These are phyloP conservation scores for Echites panduratus DNA, from an alignment of 257 asterid genomes.

Conservation along the genomic window DNA sequence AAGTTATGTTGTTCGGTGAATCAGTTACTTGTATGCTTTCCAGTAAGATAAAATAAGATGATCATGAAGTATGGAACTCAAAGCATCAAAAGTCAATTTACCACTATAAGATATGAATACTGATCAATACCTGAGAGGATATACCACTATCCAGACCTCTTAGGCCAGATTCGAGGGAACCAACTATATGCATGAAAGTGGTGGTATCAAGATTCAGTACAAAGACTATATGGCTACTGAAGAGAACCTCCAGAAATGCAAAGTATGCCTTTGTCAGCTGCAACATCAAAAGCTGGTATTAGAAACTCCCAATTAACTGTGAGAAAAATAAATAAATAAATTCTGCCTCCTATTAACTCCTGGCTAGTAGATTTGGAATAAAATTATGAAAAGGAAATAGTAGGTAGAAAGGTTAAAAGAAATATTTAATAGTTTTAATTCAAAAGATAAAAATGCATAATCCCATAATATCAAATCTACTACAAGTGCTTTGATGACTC, in stretches of 20 bases:
- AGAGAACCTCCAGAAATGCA: constrained; percentile 83
- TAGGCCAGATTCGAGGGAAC: constrained; percentile 94
- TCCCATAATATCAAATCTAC: neutral
- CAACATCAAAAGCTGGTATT: constrained; percentile 12
- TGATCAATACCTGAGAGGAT: constrained; percentile 71
- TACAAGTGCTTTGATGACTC: neutral
- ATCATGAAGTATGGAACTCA: neutral
- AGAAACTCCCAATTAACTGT: neutral
- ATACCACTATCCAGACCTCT: constrained; percentile 83
- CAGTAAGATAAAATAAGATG: neutral
- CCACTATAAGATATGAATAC: constrained; percentile 7
- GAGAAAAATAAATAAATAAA: neutral
- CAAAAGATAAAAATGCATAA: neutral
- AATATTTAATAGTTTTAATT: neutral
- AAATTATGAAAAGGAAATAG: neutral
- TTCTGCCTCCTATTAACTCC: neutral
- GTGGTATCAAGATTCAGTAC: constrained; percentile 67
- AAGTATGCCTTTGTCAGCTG: constrained; percentile 95
- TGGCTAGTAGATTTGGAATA: neutral
- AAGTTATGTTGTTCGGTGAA: neutral
- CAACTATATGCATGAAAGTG: constrained; percentile 79
- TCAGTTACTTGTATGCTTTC: neutral
- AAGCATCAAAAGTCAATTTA: constrained; percentile 7
- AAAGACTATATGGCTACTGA: constrained; percentile 68
- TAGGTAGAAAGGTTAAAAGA: neutral